These are phyloP conservation scores for Prunus mume DNA, from an alignment of 306 rosid genomes.

Conservation along the genomic window DNA sequence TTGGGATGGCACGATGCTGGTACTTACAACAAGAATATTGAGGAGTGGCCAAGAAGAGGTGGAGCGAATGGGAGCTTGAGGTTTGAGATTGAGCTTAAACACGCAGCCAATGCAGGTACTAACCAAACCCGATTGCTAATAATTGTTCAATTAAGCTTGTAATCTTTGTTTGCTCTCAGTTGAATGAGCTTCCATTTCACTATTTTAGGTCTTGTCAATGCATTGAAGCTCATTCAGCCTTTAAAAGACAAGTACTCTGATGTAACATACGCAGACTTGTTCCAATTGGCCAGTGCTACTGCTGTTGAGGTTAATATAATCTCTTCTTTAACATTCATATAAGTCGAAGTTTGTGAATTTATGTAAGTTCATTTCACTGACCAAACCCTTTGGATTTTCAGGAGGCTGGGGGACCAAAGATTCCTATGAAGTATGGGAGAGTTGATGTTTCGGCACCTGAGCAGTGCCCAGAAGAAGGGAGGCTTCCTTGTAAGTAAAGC, in stretches of 20 bases:
- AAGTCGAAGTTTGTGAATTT: constrained; percentile 1
- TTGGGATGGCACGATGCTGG: constrained; percentile 99
- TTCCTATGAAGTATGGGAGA: constrained; percentile 97
- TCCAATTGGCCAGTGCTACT: constrained; percentile 92
- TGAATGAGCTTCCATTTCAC: constrained; percentile 17
- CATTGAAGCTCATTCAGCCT: constrained; percentile 92
- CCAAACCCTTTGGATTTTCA: constrained; percentile 28
- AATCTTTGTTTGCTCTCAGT: background rate
- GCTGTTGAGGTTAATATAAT: constrained; percentile 73
- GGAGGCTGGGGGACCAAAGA: constrained; percentile 98
- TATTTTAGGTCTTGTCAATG: constrained; percentile 79
- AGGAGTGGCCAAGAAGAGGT: constrained; percentile 93
- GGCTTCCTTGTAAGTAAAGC: constrained; percentile 80
- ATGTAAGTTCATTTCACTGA: constrained; percentile 17
- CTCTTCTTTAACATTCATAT: constrained; percentile 16
- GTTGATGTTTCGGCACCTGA: constrained; percentile 68
- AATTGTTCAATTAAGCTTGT: background rate
- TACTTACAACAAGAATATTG: constrained; percentile 82
- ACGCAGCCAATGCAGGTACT: constrained; percentile 94
- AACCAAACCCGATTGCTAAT: background rate
- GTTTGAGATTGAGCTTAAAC: constrained; percentile 84
- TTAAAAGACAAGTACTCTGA: constrained; percentile 84
- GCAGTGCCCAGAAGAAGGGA: constrained; percentile 95
- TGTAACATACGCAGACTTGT: constrained; percentile 94
- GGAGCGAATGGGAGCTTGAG: constrained; percentile 96